Conservation (phyloP, 805 yeast genomes). For the Ogataea nitratoaversa region DNA sequence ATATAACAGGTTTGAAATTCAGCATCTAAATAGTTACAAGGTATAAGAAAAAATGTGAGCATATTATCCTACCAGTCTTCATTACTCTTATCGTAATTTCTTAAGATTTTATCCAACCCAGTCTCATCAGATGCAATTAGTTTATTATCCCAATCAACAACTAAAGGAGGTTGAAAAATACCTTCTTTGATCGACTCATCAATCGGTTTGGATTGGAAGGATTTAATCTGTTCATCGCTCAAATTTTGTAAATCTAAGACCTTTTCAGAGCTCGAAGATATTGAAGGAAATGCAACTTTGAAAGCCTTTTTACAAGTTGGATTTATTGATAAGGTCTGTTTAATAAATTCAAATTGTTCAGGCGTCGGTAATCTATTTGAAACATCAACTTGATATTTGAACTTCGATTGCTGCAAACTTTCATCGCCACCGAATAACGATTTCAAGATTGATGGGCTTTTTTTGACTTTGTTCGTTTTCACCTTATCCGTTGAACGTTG, state of each 20-base stretch:
- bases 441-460: not conserved
- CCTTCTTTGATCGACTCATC: constrained; percentile 20
- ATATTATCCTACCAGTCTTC: constrained; percentile 11
- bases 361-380: constrained; percentile 23
- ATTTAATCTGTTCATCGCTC: constrained; percentile 5
- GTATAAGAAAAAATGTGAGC: too few relatives aligned
- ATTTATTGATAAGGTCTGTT: constrained; percentile 21
- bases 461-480: not conserved
- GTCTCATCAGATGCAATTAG: constrained; percentile 47
- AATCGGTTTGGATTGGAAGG: constrained; percentile 12
- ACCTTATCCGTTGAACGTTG: constrained; percentile 3
- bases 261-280: constrained; percentile 12
- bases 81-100: constrained; percentile 29
- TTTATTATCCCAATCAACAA: constrained; percentile 62
- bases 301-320: constrained; percentile 28
- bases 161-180: constrained; percentile 40
- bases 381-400: constrained; percentile 24
- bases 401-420: constrained; percentile 11
- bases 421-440: not conserved
- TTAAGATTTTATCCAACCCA: constrained; percentile 40
- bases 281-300: constrained; percentile 26
- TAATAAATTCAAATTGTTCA: constrained; percentile 30
- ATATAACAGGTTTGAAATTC: too few relatives aligned
- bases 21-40: too few relatives aligned
- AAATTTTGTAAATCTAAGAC: constrained; percentile 21